Percentiles rank a stretch among this genome's conserved stretches.
These are phyloP conservation scores for Talaromyces sp. DNA, from an alignment of 2,329 filamentous ascomycete species.

Conservation along the genomic window DNA sequence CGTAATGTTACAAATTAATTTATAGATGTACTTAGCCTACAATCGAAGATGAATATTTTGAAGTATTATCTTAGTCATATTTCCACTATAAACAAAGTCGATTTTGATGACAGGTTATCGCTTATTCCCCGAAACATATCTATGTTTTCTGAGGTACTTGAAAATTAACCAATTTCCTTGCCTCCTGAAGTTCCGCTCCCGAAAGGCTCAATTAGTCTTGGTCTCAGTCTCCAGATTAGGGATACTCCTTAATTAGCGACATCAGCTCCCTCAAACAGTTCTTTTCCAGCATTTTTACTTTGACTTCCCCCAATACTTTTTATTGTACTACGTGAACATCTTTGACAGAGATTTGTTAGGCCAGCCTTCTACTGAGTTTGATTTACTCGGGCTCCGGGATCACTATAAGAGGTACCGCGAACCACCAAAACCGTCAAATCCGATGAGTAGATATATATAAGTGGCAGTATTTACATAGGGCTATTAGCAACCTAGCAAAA, in stretches of 20 bases:
- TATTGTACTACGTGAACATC: not conserved
- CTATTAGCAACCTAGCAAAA: not conserved
- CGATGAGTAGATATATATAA: not conserved
- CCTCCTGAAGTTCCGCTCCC: not conserved
- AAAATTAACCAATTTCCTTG: not conserved
- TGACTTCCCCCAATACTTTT: too few relatives aligned
- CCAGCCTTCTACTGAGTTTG: not conserved
- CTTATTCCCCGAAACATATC: not conserved
- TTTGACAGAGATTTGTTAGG: not conserved
- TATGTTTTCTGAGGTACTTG: not conserved
- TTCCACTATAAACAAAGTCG: not conserved
- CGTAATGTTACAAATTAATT: too few relatives aligned
- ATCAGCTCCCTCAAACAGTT: not conserved
- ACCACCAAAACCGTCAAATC: not conserved
- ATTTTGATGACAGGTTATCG: not conserved
- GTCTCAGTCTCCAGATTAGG: not conserved
- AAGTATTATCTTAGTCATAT: not conserved
- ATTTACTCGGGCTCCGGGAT: not conserved
- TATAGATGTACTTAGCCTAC: not conserved
- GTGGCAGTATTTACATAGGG: not conserved
- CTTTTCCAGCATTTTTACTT: not conserved
- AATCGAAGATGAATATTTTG: not conserved
- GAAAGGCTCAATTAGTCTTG: not conserved
- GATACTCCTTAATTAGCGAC: not conserved
- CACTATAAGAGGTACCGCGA: not conserved